Evolutionary conservation across 169 alveolate genomes (phyloP).

Genomic region (Eimeria praecox): DNA sequence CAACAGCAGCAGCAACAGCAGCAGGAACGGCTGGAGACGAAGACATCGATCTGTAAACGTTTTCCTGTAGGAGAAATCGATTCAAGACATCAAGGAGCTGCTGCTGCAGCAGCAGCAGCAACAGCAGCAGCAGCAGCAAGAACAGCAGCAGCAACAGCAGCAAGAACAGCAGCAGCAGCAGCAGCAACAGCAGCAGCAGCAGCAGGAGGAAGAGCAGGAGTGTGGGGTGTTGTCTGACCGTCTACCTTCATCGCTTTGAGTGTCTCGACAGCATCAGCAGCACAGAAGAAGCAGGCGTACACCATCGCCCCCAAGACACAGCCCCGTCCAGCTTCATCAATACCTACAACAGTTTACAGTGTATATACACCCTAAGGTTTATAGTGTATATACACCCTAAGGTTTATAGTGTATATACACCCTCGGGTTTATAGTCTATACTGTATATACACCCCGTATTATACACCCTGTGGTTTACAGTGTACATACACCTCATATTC

Average conservation of each 20-base stretch:
- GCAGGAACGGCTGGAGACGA: too few species aligned
- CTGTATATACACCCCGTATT: neutral
- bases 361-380: neutral
- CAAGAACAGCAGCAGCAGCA: neutral
- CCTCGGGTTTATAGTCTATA: too few species aligned
- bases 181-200: neutral
- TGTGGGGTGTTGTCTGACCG: too few species aligned
- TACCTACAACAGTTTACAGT: conserved; percentile 89
- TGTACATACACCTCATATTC: neutral
- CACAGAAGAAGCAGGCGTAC: conserved; percentile 97
- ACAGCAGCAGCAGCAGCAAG: neutral
- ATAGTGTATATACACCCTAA: too few species aligned
- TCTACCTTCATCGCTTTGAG: conserved; percentile 91
- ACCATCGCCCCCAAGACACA: conserved; percentile 99
- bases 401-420: too few species aligned
- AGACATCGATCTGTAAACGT: too few species aligned
- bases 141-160: neutral
- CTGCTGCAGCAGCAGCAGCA: too few species aligned
- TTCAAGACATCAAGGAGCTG: too few species aligned
- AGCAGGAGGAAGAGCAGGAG: too few species aligned
- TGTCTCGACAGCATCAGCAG: conserved; percentile 86
- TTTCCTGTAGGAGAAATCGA: too few species aligned
- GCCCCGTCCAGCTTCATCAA: conserved; percentile 99
- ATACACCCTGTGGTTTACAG: too few species aligned
- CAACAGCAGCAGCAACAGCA: too few species aligned